Base-by-base conservation (phyloP, 495 filamentous ascomycete genomes). In the Amniculicola lignicola region DNA sequence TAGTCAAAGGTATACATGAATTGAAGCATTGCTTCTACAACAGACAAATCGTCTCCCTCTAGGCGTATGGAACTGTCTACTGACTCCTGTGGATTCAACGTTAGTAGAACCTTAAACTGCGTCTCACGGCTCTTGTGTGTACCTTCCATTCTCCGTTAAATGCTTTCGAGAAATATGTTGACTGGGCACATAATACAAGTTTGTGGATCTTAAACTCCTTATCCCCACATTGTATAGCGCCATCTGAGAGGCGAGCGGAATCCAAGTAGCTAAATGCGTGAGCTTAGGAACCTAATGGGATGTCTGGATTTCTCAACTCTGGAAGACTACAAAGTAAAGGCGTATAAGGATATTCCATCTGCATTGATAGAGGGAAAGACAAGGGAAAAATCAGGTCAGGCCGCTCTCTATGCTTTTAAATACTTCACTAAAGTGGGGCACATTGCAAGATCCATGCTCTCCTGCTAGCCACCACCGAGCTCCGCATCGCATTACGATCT, bases 91-190 rank as follows among this genome's bases (percentile, higher is more conserved):
- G 7, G 7, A n/a, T 7, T 33, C 29, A n/a, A 33, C 29, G 29
- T 33, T n/a, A 33, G 29, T 33, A 33, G 29, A 33, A n/a, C n/a
- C n/a, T n/a, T n/a, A n/a, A 19, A 28, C 24, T 25, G 25, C 2
- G 25, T 25, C 25, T 28, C 9, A 2, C 14, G 14, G 25, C 19
- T 27, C 19, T 28, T 28, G 14, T n/a, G n/a, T 25, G n/a, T 47
- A 29, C 43, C 19, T 47, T 47, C 43, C 43, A 47, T 4, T 47
- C 43, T 28, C 43, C 43, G 16, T 11, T 47, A 19, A 23, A 47
- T 29, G 43, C 43, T 2, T 47, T 47, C 19, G 22, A 47, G 43
- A 47, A 47, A 23, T 28, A 47, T 19, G 19, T 47, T 14, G 43
- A 47, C 19, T 47, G 43, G 25, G 43, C 43, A 29, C 43, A 47